Evolutionary conservation across 805 yeast species (phyloP), one percentile per base, ranked within the genome.

Genomic region (Candida qinlingensis): DNA sequence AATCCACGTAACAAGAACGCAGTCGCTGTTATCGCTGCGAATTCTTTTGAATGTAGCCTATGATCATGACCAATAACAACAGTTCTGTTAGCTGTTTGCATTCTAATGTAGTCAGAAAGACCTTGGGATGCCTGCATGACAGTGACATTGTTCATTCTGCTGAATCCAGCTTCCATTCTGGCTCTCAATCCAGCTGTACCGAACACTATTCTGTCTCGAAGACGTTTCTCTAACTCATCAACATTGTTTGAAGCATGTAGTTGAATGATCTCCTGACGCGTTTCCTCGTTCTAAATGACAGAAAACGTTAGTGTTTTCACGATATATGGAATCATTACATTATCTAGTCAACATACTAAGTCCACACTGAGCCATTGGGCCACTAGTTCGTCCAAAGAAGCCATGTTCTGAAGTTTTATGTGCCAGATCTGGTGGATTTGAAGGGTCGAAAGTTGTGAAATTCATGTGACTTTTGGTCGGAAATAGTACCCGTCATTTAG

Each of bases 121-220:
- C 95, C 96, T 57, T 89, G 96, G 0, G 97, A 81, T 0, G 98
- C 91, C 68, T 92, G 98, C 41, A 88, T 61, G 1, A 92, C 85
- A 0, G 97, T 89, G 13, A 92, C 83, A 53, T 84, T 85, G 65
- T 94, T 92, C 92, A 94, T 86, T 56, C 90, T 78, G 45, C 80
- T 77, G 62, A 87, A 90, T 0, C 99, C 98, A 0, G 97, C 89
- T 52, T 83, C 91, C 97, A 94, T 90, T 26, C 74, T 70, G 2
- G 96, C 79, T 29, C 99, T 72, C 42, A 94, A 76, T 0, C 97
- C 98, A 3, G 98, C 97, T 0, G 98, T 92, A 0, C 98, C 98
- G 66, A 92, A 92, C 10, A 81, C 70, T 29, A 91, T 83, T 46
- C 96, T 67, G n/a, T 60, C 56, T 40, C 76, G 60, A 31, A 89